Percentiles rank a stretch among this genome's conserved stretches.
Evolutionary conservation across 2,329 filamentous ascomycete genomes (phyloP).

Genomic region (Colletotrichum lindemuthianum): DNA sequence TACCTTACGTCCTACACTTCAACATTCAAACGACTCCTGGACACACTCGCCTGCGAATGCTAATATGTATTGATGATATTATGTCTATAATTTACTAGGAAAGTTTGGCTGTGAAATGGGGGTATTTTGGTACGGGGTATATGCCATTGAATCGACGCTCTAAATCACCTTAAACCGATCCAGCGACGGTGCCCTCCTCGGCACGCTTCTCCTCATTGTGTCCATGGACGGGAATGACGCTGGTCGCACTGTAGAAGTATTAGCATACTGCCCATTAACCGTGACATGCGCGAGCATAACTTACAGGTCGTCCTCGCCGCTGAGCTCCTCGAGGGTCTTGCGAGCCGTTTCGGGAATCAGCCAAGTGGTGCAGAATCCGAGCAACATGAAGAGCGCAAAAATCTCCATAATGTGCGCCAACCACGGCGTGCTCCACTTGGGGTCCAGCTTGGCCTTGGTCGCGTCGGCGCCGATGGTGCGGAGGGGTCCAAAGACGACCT

Average conservation of each 20-base stretch:
- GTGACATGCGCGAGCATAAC: background rate
- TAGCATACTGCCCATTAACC: background rate
- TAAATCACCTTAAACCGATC: slow-evolving; percentile 16
- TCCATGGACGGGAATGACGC: slow-evolving; percentile 16
- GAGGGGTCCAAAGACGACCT: slow-evolving; percentile 59
- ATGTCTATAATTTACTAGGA: background rate
- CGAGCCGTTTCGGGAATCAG: slow-evolving; percentile 53
- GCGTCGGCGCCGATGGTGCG: slow-evolving; percentile 53
- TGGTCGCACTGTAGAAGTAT: slow-evolving; percentile 19
- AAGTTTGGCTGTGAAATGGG: slow-evolving; percentile 25
- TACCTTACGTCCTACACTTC: too few species aligned
- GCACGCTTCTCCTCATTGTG: slow-evolving; percentile 34
- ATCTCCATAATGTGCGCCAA: slow-evolving; percentile 37
- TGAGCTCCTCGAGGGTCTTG: slow-evolving; percentile 61
- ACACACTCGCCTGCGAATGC: too few species aligned
- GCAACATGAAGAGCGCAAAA: slow-evolving; percentile 60
- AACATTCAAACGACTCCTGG: too few species aligned
- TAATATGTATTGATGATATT: background rate
- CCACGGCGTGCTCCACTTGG: slow-evolving; percentile 34
- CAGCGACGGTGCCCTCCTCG: slow-evolving; percentile 23
- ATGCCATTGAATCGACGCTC: background rate
- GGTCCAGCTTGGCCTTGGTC: slow-evolving; percentile 49
- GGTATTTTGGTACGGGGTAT: background rate
- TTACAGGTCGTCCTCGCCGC: slow-evolving; percentile 48
- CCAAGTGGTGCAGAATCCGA: slow-evolving; percentile 53